Percentiles rank a stretch among this genome's conserved stretches.
Evolutionary conservation across 1,284 basidiomycete genomes (phyloP).

Genomic region (Gymnopus androsaceus): DNA sequence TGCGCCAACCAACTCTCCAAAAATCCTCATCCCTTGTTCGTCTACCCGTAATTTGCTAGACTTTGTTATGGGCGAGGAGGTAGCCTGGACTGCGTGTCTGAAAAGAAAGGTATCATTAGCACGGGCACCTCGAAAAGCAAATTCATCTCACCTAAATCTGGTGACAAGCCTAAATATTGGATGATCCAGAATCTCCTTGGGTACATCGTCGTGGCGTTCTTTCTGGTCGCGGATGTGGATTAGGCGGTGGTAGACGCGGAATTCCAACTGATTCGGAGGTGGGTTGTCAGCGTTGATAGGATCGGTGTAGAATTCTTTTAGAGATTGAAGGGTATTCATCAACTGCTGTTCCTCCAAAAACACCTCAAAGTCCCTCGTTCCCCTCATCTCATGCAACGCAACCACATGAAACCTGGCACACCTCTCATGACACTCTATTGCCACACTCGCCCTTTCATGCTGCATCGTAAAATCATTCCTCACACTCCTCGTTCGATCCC

Average conservation of each 20-base stretch:
- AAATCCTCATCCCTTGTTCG: constrained; percentile 66
- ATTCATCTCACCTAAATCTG: too few relatives aligned
- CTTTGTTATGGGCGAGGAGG: constrained; percentile 78
- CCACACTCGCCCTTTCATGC: constrained; percentile 73
- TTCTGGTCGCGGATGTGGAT: constrained; percentile 86
- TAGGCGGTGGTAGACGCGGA: constrained; percentile 92
- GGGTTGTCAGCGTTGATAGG: constrained; percentile 36
- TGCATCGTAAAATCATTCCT: constrained; percentile 96
- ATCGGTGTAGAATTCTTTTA: constrained; percentile 94
- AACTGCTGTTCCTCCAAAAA: constrained; percentile 86
- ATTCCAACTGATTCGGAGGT: constrained; percentile 89
- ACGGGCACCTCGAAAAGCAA: too few relatives aligned
- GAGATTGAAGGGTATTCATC: constrained; percentile 86
- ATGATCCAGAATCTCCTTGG: constrained; percentile 67
- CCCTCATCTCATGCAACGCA: constrained; percentile 70
- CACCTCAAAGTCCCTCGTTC: constrained; percentile 63
- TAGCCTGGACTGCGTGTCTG: constrained; percentile 76
- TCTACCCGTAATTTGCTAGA: constrained; percentile 60
- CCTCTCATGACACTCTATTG: constrained; percentile 87
- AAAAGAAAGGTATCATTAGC: too few relatives aligned
- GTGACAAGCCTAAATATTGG: constrained; percentile 83
- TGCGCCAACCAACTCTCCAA: constrained; percentile 56
- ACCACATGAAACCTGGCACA: constrained; percentile 95
- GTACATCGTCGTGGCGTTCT: constrained; percentile 84
- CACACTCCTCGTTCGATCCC: constrained; percentile 90